phyloP scores from a whole-genome alignment of 768 basidiomycete species.

The Neoboletus magnificus region DNA sequence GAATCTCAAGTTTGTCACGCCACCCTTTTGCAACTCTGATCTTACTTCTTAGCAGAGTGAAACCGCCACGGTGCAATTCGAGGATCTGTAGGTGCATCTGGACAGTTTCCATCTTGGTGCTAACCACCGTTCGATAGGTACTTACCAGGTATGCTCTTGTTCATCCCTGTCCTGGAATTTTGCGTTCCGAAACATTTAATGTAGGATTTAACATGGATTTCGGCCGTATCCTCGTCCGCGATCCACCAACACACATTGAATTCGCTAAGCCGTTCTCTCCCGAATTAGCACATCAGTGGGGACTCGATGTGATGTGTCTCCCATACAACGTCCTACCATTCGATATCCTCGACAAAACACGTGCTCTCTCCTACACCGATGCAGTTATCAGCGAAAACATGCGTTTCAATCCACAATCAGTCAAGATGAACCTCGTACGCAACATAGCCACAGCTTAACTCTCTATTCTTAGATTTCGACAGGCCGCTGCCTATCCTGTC shows the following conservation, averaged over 20 bases:
- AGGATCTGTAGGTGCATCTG: constrained; percentile 45
- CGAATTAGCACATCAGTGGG: constrained; percentile 46
- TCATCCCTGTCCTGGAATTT: not conserved
- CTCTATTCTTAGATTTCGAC: constrained; percentile 7
- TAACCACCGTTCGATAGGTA: constrained; percentile 25
- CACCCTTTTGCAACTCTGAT: not conserved
- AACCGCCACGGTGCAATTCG: constrained; percentile 33
- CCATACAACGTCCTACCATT: constrained; percentile 58
- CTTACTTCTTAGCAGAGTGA: constrained; percentile 27
- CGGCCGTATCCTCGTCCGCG: constrained; percentile 41
- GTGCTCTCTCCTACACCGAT: constrained; percentile 34
- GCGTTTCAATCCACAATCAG: constrained; percentile 41
- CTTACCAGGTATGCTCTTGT: constrained; percentile 24
- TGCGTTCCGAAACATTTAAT: not conserved
- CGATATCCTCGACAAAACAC: constrained; percentile 39
- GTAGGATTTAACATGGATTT: constrained; percentile 31
- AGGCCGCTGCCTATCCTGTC: constrained; percentile 61
- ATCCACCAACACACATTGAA: constrained; percentile 19
- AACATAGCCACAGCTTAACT: not conserved
- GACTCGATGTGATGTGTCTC: constrained; percentile 49
- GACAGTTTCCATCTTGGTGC: not conserved
- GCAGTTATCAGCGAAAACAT: constrained; percentile 37
- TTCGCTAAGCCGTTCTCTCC: constrained; percentile 46
- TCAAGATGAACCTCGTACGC: constrained; percentile 47
- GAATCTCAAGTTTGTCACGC: constrained; percentile 22